These are phyloP conservation scores for Schizosaccharomyces osmophilus DNA, from an alignment of 805 yeast species.

Conservation along the genomic window DNA sequence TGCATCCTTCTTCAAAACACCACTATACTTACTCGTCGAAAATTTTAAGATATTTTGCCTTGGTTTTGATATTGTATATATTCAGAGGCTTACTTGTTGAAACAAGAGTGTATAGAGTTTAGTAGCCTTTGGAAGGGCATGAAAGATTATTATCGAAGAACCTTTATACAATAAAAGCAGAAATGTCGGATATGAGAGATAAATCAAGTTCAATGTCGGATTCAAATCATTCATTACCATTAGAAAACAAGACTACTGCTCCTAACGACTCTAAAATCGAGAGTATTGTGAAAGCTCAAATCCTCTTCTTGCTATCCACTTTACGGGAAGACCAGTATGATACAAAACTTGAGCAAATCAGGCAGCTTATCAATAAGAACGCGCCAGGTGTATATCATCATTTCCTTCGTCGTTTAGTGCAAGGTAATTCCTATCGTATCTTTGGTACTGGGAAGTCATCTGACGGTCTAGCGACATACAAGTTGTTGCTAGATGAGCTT, in stretches of 20 bases:
- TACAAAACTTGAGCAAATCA: constrained; percentile 20
- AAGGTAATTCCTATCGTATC: constrained; percentile 9
- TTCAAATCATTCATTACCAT: neutral
- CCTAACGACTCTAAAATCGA: neutral
- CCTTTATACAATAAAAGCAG: neutral
- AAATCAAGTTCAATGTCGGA: neutral
- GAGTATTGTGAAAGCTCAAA: constrained; percentile 25
- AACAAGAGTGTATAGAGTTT: neutral
- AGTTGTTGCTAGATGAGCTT: constrained; percentile 7
- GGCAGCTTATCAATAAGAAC: constrained; percentile 17
- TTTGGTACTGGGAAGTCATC: constrained; percentile 9
- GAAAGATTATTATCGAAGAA: neutral
- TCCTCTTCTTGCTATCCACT: constrained; percentile 26
- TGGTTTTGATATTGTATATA: neutral
- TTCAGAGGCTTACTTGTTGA: neutral
- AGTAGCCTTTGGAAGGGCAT: neutral
- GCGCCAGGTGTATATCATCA: constrained; percentile 15
- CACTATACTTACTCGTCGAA: neutral
- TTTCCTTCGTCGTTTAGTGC: constrained; percentile 15
- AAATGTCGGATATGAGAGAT: neutral
- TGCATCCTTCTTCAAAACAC: neutral
- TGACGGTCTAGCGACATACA: constrained; percentile 10
- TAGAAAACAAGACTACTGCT: neutral
- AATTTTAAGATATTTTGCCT: too few relatives aligned
- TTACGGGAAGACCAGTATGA: constrained; percentile 20